Evolutionary conservation across 2,329 filamentous ascomycete species (phyloP).

Genomic region (Calycina marina): DNA sequence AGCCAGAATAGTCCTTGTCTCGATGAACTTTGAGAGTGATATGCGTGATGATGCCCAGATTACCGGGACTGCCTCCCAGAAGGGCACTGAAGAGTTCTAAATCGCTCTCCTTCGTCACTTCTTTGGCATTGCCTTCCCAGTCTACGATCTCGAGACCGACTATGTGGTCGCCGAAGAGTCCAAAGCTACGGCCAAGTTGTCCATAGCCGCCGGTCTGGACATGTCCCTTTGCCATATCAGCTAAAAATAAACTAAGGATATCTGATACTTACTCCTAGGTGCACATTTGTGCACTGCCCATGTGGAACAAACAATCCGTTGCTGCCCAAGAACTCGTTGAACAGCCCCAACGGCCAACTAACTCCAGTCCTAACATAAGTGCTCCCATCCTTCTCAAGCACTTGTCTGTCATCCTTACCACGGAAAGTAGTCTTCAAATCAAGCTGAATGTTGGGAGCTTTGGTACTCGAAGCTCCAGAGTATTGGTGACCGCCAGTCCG

Average conservation of each 20-base stretch:
- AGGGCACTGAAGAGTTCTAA: constrained; percentile 21
- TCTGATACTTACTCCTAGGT: constrained; percentile 24
- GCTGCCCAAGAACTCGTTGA: constrained; percentile 27
- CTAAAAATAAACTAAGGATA: no score
- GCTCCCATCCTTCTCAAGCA: constrained; percentile 24
- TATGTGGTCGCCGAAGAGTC: constrained; percentile 22
- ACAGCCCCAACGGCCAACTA: constrained; percentile 28
- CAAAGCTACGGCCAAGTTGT: constrained; percentile 31
- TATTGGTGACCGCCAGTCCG: constrained; percentile 35
- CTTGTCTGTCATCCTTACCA: constrained; percentile 20
- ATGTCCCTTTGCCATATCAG: constrained; percentile 19
- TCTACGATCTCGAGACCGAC: constrained; percentile 19
- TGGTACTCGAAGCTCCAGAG: constrained; percentile 32
- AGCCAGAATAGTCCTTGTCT: constrained; percentile 26
- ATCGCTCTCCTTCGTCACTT: constrained; percentile 16
- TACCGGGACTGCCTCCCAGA: constrained; percentile 23
- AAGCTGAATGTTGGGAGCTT: constrained; percentile 30
- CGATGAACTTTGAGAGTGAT: constrained; percentile 25
- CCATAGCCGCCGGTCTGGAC: constrained; percentile 34
- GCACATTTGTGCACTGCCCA: constrained; percentile 31
- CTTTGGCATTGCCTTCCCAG: constrained; percentile 15
- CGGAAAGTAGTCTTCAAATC: constrained; percentile 26
- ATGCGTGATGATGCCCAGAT: constrained; percentile 23
- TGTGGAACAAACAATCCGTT: constrained; percentile 30
- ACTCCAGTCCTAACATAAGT: constrained; percentile 26